Evolutionary conservation across 2,329 filamentous ascomycete species (phyloP), one percentile per base, ranked within the genome.

Genomic region (Talaromyces sp.): DNA sequence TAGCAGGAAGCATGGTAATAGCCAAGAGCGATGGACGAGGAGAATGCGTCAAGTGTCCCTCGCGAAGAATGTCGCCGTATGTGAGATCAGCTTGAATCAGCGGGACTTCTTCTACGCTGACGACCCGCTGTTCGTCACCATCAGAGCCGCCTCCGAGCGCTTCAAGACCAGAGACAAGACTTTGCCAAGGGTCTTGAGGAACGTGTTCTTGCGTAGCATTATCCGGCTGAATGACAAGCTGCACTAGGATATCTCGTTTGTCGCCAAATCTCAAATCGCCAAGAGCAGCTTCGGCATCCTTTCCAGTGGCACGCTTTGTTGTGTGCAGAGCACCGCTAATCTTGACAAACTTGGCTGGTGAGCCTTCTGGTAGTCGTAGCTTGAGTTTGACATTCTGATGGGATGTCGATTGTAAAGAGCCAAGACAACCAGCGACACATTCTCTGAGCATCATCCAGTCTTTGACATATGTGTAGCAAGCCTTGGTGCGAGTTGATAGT

Each of bases 391-490:
- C 94, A 69, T 97, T 97, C 72, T 97, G 94, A 71, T 99, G 94
- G n/a, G 94, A 97, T 28, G 91, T 87, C 2, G 90, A 91, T 73
- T 99, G 94, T 70, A 97, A 83, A 13, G 91, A 87, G 48, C 94
- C 94, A 28, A 99, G 79, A 68, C 93, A 97, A 43, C 94, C 94
- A 22, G 92, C 94, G 45, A 97, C 82, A 71, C 94, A 97, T 73
- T 99, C 94, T 28, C 94, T 88, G 36, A 99, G 82, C 93, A 97
- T 99, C 93, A 97, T 97, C 94, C 94, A 99, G 73, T 99, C 94
- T 76, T 97, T 99, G 65, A 99, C 92, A 68, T 97, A 99, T 1
- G 91, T 95, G 70, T 97, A 99, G 1, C 91, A 95, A 4, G 92
- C 94, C 77, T 97, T 99, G 3, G 94, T 99, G 61, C 91, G 84